These are phyloP conservation scores for Pythium myriotylum DNA, from an alignment of 352 stramenopile species.

Conservation along the genomic window DNA sequence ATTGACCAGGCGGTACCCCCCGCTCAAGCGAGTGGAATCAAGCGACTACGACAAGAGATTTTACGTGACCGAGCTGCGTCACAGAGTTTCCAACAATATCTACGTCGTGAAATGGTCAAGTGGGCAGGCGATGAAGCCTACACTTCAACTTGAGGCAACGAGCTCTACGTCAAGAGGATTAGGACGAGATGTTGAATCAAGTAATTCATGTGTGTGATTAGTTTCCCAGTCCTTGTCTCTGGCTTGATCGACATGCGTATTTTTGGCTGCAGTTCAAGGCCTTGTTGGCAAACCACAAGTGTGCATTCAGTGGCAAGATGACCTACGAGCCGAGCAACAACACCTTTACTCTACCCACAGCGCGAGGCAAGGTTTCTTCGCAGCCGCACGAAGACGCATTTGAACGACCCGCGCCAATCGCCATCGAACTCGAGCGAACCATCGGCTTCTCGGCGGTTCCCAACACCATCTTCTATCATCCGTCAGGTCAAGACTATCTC, in stretches of 20 bases:
- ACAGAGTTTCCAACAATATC: slow-evolving; percentile 60
- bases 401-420: slow-evolving; percentile 1
- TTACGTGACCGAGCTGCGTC: slow-evolving; percentile 48
- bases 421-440: slow-evolving; percentile 92
- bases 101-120: slow-evolving; percentile 52
- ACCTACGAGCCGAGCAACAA: slow-evolving; percentile 20
- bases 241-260: neutral
- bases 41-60: slow-evolving; percentile 56
- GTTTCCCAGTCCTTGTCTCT: neutral
- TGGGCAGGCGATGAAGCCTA: slow-evolving; percentile 29
- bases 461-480: slow-evolving; percentile 88
- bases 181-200: neutral
- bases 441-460: slow-evolving; percentile 88
- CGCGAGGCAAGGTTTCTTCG: slow-evolving; percentile 1
- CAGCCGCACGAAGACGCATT: slow-evolving; percentile 1
- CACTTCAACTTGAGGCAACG: neutral
- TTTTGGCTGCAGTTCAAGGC: neutral
- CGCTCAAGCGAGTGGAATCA: slow-evolving; percentile 31
- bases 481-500: slow-evolving; percentile 77
- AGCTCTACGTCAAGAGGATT: neutral
- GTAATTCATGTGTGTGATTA: neutral
- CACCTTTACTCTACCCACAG: neutral
- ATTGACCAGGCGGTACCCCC: neutral
- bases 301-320: slow-evolving; percentile 1
- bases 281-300: neutral